Conservation (phyloP, 306 rosid genomes). For the Sicyos baderoa region DNA sequence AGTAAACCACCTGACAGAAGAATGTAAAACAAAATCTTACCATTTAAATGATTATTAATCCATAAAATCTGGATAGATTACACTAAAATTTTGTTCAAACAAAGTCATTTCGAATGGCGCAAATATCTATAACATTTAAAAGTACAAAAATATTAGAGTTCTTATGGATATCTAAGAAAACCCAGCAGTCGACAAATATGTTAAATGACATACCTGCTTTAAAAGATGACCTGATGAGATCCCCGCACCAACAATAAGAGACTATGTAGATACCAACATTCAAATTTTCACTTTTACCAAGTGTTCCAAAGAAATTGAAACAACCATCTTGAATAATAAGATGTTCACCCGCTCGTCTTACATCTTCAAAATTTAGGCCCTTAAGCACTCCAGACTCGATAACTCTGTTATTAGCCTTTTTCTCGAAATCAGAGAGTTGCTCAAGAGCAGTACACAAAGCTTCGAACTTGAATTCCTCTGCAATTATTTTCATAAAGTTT, state of each 20-base stretch:
- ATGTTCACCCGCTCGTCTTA: conserved; percentile 91
- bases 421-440: conserved; percentile 80
- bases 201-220: conserved; percentile 13
- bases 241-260: conserved; percentile 98
- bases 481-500: conserved; percentile 10
- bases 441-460: conserved; percentile 55
- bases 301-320: conserved; percentile 53
- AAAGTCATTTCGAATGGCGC: too few species aligned
- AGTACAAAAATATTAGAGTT: too few species aligned
- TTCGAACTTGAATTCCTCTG: conserved; percentile 57
- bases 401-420: conserved; percentile 71
- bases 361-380: conserved; percentile 79
- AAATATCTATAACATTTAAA: too few species aligned
- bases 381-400: conserved; percentile 81
- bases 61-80: too few species aligned
- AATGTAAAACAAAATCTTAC: neutral
- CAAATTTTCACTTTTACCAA: conserved; percentile 52
- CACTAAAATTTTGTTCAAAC: neutral
- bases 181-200: too few species aligned
- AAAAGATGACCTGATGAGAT: conserved; percentile 83
- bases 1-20: conserved; percentile 51
- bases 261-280: conserved; percentile 71
- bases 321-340: conserved; percentile 85
- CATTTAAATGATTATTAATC: too few species aligned
- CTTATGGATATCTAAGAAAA: too few species aligned